Evolutionary conservation across 345 rosid genomes (phyloP), one percentile per base, ranked within the genome.

Genomic region (Leavenworthia alabamica): DNA sequence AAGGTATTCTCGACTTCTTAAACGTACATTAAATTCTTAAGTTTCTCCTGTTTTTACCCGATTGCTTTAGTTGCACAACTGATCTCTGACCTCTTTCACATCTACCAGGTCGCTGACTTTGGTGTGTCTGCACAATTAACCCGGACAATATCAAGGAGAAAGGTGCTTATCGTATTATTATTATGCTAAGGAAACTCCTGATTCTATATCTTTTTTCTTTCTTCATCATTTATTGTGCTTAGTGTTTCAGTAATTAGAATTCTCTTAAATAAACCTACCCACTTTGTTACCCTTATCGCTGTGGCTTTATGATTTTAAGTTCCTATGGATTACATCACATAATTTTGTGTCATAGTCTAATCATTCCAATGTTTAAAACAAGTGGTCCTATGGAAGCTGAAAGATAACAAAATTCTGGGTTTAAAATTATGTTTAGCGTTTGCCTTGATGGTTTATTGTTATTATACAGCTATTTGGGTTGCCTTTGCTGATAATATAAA

Each of bases 81-180:
- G 71, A 52, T 50, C 36, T 41, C 64, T 27, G 60, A 66, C 37
- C 56, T 73, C 37, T 60, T 43, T 58, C 71, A 47, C 43, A 55
- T 39, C 52, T 67, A 41, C 71, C 85, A 94, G 99, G 99, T 94
- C 72, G 99, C 99, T 17, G 99, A 90, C 78, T 94, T 94, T 84
- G 99, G 99, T 29, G 99, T 94, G 63, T 94, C 99, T 73, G 97
- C 97, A 10, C 99, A 94, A 73, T 78, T 94, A 59, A 94, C 99
- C 23, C 86, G 97, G 74, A 94, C 99, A 33, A 94, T 94, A 77
- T 94, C 97, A 40, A 81, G 93, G 81, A 90, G 99, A 80, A 94
- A 94, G 99, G 99, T 94, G 77, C 27, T 72, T 8, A 23, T 23
- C 44, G 60, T 77, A 36, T 50, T 71, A 42, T 63, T 77, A 36